Conservation (phyloP, 768 basidiomycete genomes). For the Mycena sanguinolenta region DNA sequence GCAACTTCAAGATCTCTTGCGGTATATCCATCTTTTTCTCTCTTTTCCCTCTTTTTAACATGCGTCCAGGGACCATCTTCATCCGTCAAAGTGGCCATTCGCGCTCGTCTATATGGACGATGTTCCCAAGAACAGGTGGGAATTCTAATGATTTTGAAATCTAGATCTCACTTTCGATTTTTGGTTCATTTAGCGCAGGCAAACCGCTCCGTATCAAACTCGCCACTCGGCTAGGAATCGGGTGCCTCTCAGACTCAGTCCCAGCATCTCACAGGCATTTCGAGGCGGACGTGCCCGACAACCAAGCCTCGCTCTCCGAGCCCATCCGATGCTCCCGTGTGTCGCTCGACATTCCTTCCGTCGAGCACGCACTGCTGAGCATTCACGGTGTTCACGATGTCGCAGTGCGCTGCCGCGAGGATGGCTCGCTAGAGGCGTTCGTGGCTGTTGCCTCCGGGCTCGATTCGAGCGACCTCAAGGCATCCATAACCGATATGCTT, state of each 20-base stretch:
- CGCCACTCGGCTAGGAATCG: constrained; percentile 55
- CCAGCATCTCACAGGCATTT: constrained; percentile 55
- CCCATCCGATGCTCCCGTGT: constrained; percentile 54
- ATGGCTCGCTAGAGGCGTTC: constrained; percentile 54
- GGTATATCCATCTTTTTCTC: constrained; percentile 39
- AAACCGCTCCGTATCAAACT: constrained; percentile 61
- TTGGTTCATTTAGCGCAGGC: constrained; percentile 43
- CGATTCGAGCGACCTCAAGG: constrained; percentile 40
- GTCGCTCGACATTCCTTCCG: constrained; percentile 41
- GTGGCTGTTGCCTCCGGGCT: constrained; percentile 44
- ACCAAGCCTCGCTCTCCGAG: constrained; percentile 49
- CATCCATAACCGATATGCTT: constrained; percentile 41
- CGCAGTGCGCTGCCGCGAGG: constrained; percentile 46
- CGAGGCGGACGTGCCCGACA: constrained; percentile 52
- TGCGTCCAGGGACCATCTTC: constrained; percentile 54
- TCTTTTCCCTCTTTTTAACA: background rate
- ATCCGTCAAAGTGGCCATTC: constrained; percentile 65
- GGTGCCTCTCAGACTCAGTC: constrained; percentile 49
- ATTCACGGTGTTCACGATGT: constrained; percentile 51
- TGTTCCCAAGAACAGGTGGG: constrained; percentile 57
- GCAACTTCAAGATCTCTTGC: constrained; percentile 58
- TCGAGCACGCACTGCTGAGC: constrained; percentile 46
- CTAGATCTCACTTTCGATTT: background rate
- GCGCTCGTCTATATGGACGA: constrained; percentile 61
- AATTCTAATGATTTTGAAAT: too few relatives aligned